phyloP scores from a whole-genome alignment of 306 rosid species.

The Trifolium subterraneum region DNA sequence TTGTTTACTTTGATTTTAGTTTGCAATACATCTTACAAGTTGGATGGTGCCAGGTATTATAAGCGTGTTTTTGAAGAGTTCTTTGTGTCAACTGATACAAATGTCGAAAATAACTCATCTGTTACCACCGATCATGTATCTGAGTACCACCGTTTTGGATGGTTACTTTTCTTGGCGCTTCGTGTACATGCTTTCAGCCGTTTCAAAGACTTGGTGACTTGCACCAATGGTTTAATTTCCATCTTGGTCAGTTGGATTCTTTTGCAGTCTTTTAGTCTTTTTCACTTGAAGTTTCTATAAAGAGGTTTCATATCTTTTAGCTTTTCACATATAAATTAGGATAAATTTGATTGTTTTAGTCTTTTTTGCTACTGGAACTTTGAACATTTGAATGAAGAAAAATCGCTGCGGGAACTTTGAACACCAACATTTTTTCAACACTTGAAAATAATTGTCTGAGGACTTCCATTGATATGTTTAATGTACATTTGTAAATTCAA shows the following conservation, averaged over 20 bases:
- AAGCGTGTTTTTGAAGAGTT: constrained; percentile 83
- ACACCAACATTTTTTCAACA: too few relatives aligned
- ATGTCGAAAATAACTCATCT: constrained; percentile 52
- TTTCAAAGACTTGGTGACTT: constrained; percentile 87
- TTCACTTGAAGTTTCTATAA: constrained; percentile 13
- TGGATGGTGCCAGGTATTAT: constrained; percentile 66
- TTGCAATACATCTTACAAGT: constrained; percentile 21
- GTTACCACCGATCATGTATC: constrained; percentile 55
- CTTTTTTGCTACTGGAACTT: neutral
- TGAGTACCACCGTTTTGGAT: constrained; percentile 92
- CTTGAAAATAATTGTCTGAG: constrained; percentile 4
- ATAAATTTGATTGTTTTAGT: neutral
- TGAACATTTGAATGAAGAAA: neutral
- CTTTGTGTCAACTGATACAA: constrained; percentile 68
- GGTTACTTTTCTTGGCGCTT: constrained; percentile 97
- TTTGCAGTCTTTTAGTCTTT: constrained; percentile 9
- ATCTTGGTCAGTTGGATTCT: constrained; percentile 73
- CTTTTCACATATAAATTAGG: neutral
- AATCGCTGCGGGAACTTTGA: too few relatives aligned
- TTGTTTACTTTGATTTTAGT: constrained; percentile 23
- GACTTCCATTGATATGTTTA: constrained; percentile 7
- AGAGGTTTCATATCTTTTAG: constrained; percentile 27
- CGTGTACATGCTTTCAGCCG: constrained; percentile 93
- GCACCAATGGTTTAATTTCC: constrained; percentile 87
- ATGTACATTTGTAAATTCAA: constrained; percentile 19